Evolutionary conservation across 768 basidiomycete species (phyloP), one percentile per base, ranked within the genome.

Genomic region (Lactifluus subvellereus): DNA sequence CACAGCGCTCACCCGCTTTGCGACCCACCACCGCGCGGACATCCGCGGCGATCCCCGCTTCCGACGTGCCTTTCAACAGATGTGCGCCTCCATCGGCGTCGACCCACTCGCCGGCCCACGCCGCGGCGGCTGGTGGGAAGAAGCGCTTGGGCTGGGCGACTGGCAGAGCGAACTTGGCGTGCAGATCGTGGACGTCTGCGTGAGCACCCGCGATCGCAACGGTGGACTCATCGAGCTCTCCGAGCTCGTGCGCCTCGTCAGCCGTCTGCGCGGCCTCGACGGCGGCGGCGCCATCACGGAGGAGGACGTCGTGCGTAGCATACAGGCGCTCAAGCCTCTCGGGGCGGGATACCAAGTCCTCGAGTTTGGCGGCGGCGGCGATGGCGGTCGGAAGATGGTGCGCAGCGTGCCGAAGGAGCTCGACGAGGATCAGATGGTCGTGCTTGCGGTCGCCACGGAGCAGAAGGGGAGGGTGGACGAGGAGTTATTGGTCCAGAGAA

Each of bases 161-260:
- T 98, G 94, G 93, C 89, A 94, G 69, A 90, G 92, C 72, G 95
- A 97, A 70, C 83, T 98, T 6, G 93, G 94, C 10, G 93, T 98
- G 43, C 96, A 96, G 77, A 89, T 96, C 64, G 92, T 97, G 55
- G 93, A 94, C 71, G 82, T 94, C 48, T 94, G 92, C 69, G 88
- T 94, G 50, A 89, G 84, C 76, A 94, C 91, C 16, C 79, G 93
- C 60, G 89, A 91, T 67, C 78, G 87, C 50, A 98, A 98, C 69
- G 97, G 97, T 0, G 97, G 97, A 0, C 75, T 99, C 57, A 92
- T 99, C 53, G 89, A 91, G 70, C 83, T 98, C 79, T 79, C 80
- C 6, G 94, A 98, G 73, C 79, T 98, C 49, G 77, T 97, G 30
- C 76, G 88, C 57, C 79, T 92, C 60, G 83, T 99, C 60, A 83